Evolutionary conservation across 139 green algal species (phyloP).

Genomic region (Haematococcus lacustris): DNA sequence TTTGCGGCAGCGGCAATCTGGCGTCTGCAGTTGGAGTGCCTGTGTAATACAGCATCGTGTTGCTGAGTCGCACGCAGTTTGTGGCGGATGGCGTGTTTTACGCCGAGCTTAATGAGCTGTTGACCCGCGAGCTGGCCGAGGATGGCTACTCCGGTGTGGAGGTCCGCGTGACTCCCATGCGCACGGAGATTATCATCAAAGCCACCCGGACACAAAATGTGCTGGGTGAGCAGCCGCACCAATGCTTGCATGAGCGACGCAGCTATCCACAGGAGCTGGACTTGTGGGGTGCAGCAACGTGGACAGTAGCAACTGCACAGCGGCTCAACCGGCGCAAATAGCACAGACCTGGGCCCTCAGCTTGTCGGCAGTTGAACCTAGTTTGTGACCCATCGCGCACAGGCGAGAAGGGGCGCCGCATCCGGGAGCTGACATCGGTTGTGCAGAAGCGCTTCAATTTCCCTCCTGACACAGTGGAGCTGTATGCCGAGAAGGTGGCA

Average conservation of each 20-base stretch:
- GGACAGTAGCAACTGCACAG: not conserved
- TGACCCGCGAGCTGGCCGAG: slow-evolving; percentile 87
- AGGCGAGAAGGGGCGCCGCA: slow-evolving; percentile 96
- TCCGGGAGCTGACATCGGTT: slow-evolving; percentile 95
- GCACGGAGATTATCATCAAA: slow-evolving; percentile 99
- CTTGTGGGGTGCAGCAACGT: no score
- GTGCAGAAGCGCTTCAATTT: slow-evolving; percentile 99
- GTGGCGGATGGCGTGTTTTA: slow-evolving; percentile 98
- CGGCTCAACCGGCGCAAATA: no score
- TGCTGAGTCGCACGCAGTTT: slow-evolving; percentile 66
- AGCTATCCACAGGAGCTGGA: not conserved
- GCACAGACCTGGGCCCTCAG: no score
- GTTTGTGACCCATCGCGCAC: no score
- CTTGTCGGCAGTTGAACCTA: no score
- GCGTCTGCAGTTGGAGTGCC: not conserved
- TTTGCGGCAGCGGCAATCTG: not conserved
- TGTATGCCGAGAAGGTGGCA: slow-evolving; percentile 98
- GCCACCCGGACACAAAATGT: slow-evolving; percentile 97
- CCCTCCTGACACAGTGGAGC: slow-evolving; percentile 87
- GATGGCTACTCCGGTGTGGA: slow-evolving; percentile 98
- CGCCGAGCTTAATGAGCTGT: slow-evolving; percentile 98
- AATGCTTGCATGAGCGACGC: not conserved
- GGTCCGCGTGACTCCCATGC: slow-evolving; percentile 94
- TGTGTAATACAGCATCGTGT: not conserved
- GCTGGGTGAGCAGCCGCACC: slow-evolving; percentile 62